Conservation (phyloP, 768 basidiomycete species). For the Coprinopsis strossmayeri region DNA sequence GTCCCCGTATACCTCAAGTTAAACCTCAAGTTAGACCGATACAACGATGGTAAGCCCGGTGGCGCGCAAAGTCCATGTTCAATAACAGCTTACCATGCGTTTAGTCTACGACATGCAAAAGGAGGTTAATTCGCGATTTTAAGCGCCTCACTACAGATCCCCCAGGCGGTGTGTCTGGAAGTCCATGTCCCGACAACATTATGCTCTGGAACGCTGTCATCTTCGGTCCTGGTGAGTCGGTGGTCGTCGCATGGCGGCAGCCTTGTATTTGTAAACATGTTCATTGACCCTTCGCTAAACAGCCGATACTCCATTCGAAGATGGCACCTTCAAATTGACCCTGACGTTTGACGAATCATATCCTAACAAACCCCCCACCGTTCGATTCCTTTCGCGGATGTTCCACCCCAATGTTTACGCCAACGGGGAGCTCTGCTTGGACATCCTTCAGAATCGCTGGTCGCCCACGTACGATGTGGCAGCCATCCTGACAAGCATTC, state of each 20-base stretch:
- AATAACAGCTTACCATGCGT: too few relatives aligned
- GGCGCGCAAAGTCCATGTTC: too few relatives aligned
- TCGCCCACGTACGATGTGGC: conserved; percentile 98
- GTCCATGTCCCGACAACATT: conserved; percentile 96
- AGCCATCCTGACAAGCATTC: conserved; percentile 95
- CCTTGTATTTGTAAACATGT: not conserved
- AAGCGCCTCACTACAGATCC: conserved; percentile 93
- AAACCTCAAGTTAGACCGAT: too few relatives aligned
- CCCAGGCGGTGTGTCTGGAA: conserved; percentile 93
- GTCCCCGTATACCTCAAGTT: too few relatives aligned
- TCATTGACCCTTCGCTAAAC: conserved; percentile 8
- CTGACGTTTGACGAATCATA: conserved; percentile 97
- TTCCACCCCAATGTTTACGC: conserved; percentile 99
- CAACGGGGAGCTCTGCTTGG: conserved; percentile 96
- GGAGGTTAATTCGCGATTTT: conserved; percentile 97
- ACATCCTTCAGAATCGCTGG: conserved; percentile 99
- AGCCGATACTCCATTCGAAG: conserved; percentile 99
- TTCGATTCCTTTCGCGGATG: conserved; percentile 96
- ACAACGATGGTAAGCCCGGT: not conserved
- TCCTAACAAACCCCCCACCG: conserved; percentile 96
- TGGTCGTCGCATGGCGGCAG: not conserved
- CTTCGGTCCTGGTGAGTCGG: conserved; percentile 84
- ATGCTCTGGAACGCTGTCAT: conserved; percentile 99
- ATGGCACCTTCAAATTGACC: conserved; percentile 95
- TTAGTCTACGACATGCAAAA: conserved; percentile 89